These are phyloP conservation scores for Chaetoceros muelleri DNA, from an alignment of 108 stramenopile genomes.

Conservation along the genomic window DNA sequence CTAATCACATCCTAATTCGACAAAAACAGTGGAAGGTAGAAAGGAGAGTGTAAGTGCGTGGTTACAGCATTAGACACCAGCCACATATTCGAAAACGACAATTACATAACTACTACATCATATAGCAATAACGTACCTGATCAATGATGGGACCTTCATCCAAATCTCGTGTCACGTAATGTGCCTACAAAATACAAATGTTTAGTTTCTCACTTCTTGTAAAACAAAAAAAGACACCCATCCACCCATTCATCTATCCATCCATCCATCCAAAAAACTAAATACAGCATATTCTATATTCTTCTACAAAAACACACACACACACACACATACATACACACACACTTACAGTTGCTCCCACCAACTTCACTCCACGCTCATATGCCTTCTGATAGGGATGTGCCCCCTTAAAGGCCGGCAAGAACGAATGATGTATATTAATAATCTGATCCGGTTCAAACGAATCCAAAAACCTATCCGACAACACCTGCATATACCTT, in stretches of 20 bases:
- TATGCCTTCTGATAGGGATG: conserved; percentile 65
- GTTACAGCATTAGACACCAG: conserved; percentile 19
- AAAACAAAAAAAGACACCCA: conserved; percentile 1
- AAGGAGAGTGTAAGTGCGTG: background rate
- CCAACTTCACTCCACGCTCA: conserved; percentile 80
- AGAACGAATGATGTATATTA: conserved; percentile 85
- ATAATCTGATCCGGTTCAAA: conserved; percentile 49
- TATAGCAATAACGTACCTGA: conserved; percentile 20
- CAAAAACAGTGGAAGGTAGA: conserved; percentile 5
- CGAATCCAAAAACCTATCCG: conserved; percentile 43
- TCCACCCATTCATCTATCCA: too few relatives aligned
- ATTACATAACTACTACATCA: background rate
- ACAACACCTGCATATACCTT: conserved; percentile 80
- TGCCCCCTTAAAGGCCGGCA: conserved; percentile 72
- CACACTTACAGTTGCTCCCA: conserved; percentile 55
- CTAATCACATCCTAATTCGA: conserved; percentile 4
- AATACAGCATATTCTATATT: background rate
- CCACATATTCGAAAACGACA: background rate
- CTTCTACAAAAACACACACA: conserved; percentile 2
- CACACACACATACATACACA: conserved; percentile 14
- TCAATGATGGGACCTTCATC: conserved; percentile 84
- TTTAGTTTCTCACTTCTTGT: too few relatives aligned
- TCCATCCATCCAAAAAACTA: background rate
- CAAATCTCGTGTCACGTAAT: conserved; percentile 63
- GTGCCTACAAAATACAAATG: conserved; percentile 16